Percentiles rank a stretch among this genome's conserved stretches.
Conservation (phyloP, 495 filamentous ascomycete species). For the Tirmania nivea region DNA sequence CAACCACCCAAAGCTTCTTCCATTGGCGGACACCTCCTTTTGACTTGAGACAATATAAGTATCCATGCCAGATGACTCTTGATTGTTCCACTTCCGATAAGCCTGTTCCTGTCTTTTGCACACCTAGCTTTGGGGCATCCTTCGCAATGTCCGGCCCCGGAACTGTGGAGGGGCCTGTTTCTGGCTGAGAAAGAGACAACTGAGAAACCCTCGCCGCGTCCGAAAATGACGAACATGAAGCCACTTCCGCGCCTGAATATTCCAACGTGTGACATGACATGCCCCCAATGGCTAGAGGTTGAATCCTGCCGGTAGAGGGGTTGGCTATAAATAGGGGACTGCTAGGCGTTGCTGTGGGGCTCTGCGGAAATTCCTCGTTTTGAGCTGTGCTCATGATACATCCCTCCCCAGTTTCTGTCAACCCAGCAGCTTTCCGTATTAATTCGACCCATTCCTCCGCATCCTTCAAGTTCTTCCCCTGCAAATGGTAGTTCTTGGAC, state of each 20-base stretch:
- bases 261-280: slow-evolving; percentile 38
- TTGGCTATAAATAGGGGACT: slow-evolving; percentile 25
- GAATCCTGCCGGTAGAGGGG: slow-evolving; percentile 14
- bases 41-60: slow-evolving; percentile 64
- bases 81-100: slow-evolving; percentile 27
- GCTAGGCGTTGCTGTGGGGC: slow-evolving; percentile 21
- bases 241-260: slow-evolving; percentile 72
- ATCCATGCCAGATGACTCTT: slow-evolving; percentile 76
- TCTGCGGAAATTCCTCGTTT: slow-evolving; percentile 27
- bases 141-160: slow-evolving; percentile 4
- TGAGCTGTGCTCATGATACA: slow-evolving; percentile 37
- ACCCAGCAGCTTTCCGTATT: slow-evolving; percentile 55
- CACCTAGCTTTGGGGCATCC: slow-evolving; percentile 20
- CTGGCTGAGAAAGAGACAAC: slow-evolving; percentile 20
- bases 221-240: slow-evolving; percentile 77
- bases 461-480: slow-evolving; percentile 48
- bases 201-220: slow-evolving; percentile 34
- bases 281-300: slow-evolving; percentile 18
- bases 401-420: slow-evolving; percentile 69
- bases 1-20: slow-evolving; percentile 83
- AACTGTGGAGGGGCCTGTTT: slow-evolving; percentile 1
- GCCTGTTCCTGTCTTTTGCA: slow-evolving; percentile 15
- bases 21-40: slow-evolving; percentile 79
- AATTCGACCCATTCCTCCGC: slow-evolving; percentile 71
- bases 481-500: slow-evolving; percentile 74